Evolutionary conservation across 768 basidiomycete genomes (phyloP).

Genomic region (Mrakia blollopis): DNA sequence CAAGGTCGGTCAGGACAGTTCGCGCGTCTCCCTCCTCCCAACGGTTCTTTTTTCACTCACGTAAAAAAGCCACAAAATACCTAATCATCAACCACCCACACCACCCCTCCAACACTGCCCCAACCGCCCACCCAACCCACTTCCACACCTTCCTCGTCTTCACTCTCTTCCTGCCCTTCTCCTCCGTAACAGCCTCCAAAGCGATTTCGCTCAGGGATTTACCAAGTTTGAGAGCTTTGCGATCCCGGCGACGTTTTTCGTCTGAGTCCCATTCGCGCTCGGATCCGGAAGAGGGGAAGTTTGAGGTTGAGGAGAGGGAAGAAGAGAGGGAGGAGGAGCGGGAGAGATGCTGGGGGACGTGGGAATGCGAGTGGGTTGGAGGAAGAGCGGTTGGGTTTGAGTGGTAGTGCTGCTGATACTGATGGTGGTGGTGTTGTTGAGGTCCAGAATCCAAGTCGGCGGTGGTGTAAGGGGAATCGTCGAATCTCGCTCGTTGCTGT

Average conservation of each 20-base stretch:
- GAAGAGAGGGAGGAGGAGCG: too few relatives aligned
- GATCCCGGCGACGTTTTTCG: background rate
- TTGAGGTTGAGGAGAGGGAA: background rate
- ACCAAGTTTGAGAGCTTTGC: background rate
- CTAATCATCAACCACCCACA: constrained; percentile 4
- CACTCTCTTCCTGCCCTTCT: background rate
- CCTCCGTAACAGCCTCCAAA: background rate
- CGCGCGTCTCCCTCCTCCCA: background rate
- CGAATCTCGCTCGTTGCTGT: too few relatives aligned
- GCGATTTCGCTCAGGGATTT: background rate
- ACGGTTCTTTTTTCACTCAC: background rate
- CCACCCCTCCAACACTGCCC: background rate
- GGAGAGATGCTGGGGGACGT: too few relatives aligned
- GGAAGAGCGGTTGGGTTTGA: too few relatives aligned
- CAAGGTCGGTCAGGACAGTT: background rate
- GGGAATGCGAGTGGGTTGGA: too few relatives aligned
- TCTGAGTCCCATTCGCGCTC: background rate
- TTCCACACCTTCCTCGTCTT: background rate
- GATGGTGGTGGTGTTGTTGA: too few relatives aligned
- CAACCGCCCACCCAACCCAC: background rate
- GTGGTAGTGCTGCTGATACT: too few relatives aligned
- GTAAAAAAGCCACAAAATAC: constrained; percentile 12
- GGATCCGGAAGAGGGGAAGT: background rate
- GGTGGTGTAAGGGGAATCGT: too few relatives aligned
- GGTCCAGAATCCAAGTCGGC: too few relatives aligned